Evolutionary conservation across 2,329 filamentous ascomycete genomes (phyloP), one percentile per base, ranked within the genome.

Genomic region (Paracamarosporium sp.): DNA sequence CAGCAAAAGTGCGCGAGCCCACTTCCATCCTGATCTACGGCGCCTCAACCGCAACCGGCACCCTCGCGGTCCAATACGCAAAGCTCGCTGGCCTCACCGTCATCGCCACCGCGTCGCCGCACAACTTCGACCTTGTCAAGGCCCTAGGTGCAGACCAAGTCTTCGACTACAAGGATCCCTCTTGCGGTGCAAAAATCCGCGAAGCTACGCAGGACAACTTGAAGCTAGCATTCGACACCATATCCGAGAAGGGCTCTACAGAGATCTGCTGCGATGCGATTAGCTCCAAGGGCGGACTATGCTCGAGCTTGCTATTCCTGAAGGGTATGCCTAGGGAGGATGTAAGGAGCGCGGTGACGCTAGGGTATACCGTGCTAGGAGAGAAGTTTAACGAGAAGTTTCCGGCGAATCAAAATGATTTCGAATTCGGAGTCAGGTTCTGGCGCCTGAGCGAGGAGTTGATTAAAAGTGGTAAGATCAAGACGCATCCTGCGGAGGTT

Each of bases 141-240:
- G 69, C 66, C 3, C 72, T 82, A 11, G 84, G 84, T 20, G 83
- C 82, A 1, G 76, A 79, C 55, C 73, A 74, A 43, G 77, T 77
- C 11, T 84, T 84, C 62, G 79, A 85, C 70, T 86, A 86, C 75
- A 77, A 76, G 17, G 77, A 79, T 17, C 73, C 79, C 0, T 76
- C 78, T 20, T 77, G 76, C 30, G 76, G 77, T 1, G 70, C 74
- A 36, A 77, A 83, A 57, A 85, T 86, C 69, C 76, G 78, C 31
- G 70, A 76, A 40, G 74, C 74, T 50, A 82, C 81, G 9, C 71
- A 79, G 3, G 76, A 82, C 68, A 71, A 68, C 28, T 72, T 86
- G 3, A 67, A 68, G 13, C 69, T 81, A 25, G 82, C 73, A 4
- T 78, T 84, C 35, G 84, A 86, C 67, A 83, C 79, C 57, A 82